Percentiles rank a stretch among this genome's conserved stretches.
phyloP scores from a whole-genome alignment of 202 grass and related monocot species.

The Panicum virgatum region DNA sequence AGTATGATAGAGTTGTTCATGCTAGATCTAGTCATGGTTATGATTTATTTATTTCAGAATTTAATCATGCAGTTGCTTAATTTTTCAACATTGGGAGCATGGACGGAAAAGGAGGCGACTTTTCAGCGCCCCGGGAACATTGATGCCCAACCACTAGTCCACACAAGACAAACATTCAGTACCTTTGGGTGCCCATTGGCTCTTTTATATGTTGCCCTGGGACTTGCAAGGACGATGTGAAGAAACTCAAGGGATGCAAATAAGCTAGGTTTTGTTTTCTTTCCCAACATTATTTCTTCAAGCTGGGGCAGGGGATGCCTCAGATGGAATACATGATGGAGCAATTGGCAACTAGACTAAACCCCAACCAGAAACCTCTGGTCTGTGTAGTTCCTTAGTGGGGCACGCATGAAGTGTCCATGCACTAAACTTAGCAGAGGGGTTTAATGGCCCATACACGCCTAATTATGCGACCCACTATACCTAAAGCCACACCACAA shows the following conservation, averaged over 20 bases:
- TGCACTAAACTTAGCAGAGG: constrained; percentile 24
- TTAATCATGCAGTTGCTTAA: no score
- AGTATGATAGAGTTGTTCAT: no score
- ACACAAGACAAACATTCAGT: constrained; percentile 13
- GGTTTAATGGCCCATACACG: constrained; percentile 36
- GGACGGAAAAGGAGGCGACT: background rate
- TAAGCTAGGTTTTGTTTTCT: constrained; percentile 15
- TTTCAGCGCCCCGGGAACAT: constrained; percentile 35
- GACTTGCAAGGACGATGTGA: no score
- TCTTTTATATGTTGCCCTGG: background rate
- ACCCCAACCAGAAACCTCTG: constrained; percentile 36
- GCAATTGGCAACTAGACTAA: constrained; percentile 9
- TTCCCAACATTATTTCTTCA: background rate
- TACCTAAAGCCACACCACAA: constrained; percentile 43
- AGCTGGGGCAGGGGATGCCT: background rate
- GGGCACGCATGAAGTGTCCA: constrained; percentile 4
- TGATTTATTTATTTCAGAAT: no score
- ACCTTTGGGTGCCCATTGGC: background rate
- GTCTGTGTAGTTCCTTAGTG: constrained; percentile 17
- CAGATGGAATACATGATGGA: constrained; percentile 7
- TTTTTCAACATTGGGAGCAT: no score
- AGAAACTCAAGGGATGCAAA: no score
- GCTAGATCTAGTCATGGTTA: no score
- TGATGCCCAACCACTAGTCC: background rate
- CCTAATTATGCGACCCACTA: constrained; percentile 54